Evolutionary conservation across 1,284 basidiomycete genomes (phyloP), one percentile per base, ranked within the genome.

Genomic region (Boletellus sp.): DNA sequence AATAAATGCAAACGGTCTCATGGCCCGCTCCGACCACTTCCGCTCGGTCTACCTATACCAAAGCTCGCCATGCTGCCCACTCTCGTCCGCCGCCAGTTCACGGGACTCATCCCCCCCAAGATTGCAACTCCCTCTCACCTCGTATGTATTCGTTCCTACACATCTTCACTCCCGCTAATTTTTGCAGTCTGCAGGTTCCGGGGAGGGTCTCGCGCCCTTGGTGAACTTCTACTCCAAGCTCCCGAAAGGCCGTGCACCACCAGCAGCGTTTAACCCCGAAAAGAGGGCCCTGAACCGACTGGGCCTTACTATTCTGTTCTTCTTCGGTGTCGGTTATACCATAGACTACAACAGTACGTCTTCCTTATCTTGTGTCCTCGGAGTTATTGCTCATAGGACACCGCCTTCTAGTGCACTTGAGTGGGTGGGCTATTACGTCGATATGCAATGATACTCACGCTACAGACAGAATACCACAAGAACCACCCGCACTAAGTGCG

Each of bases 181-280:
- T 46, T 57, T 16, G 5, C 27, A 85, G 87, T 80, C 87, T 45
- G 82, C 85, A 51, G 92, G 91, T 54, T 79, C 83, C 48, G 88
- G 86, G 46, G 82, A 80, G 44, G 84, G 87, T 56, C 88, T 95
- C 47, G 77, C 81, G 48, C 82, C 84, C 32, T 87, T 96, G 64
- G 91, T 96, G 55, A 82, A 87, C 63, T 96, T 96, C 72, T 97
- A 97, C 79, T 93, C 90, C 56, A 91, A 89, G 68, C 79, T 97
- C 40, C 94, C 93, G 56, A 89, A 89, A 63, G 86, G 86, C 36
- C 69, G 79, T 41, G 80, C 84, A 41, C 74, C 88, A n/a, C 67
- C 78, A 40, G 71, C 79, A 10, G 73, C 79, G 39, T 69, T 76
- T 48, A 87, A 88, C 21, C 72, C 94, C 64, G 90, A 91, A 68